Percentiles rank a stretch among this genome's conserved stretches.
Evolutionary conservation across 768 basidiomycete species (phyloP).

Genomic region (Hericium erinaceus): DNA sequence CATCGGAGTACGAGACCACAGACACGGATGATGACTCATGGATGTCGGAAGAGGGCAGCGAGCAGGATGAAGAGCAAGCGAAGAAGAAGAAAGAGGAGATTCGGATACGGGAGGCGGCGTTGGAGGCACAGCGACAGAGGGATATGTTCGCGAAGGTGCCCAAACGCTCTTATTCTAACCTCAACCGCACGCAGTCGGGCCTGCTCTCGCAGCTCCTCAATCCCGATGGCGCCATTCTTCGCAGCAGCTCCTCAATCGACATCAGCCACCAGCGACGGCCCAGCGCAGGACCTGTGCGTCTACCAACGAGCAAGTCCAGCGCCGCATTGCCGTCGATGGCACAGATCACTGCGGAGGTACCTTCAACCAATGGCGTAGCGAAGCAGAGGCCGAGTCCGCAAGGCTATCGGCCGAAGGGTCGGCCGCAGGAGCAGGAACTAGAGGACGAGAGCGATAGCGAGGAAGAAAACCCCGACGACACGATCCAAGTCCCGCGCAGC

Average conservation of each 20-base stretch:
- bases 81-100: slow-evolving; percentile 16
- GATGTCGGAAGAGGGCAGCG: slow-evolving; percentile 54
- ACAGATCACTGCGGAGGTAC: slow-evolving; percentile 31
- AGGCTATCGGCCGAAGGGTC: slow-evolving; percentile 56
- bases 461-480: slow-evolving; percentile 39
- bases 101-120: slow-evolving; percentile 41
- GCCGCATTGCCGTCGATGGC: slow-evolving; percentile 52
- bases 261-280: slow-evolving; percentile 31
- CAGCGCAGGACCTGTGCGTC: slow-evolving; percentile 16
- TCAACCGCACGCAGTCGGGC: slow-evolving; percentile 45
- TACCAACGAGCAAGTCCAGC: slow-evolving; percentile 46
- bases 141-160: slow-evolving; percentile 72
- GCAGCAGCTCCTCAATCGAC: slow-evolving; percentile 38
- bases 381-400: background rate
- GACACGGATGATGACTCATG: slow-evolving; percentile 40
- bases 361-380: slow-evolving; percentile 10
- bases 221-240: slow-evolving; percentile 58
- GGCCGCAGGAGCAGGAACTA: slow-evolving; percentile 55
- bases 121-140: slow-evolving; percentile 53
- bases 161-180: slow-evolving; percentile 50
- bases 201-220: slow-evolving; percentile 63
- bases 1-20: slow-evolving; percentile 44
- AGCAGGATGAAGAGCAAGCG: slow-evolving; percentile 19
- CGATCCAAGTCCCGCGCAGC: slow-evolving; percentile 52
- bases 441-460: slow-evolving; percentile 52